Conservation (phyloP, 148 eudicot genomes). For the Cornus kousa region DNA sequence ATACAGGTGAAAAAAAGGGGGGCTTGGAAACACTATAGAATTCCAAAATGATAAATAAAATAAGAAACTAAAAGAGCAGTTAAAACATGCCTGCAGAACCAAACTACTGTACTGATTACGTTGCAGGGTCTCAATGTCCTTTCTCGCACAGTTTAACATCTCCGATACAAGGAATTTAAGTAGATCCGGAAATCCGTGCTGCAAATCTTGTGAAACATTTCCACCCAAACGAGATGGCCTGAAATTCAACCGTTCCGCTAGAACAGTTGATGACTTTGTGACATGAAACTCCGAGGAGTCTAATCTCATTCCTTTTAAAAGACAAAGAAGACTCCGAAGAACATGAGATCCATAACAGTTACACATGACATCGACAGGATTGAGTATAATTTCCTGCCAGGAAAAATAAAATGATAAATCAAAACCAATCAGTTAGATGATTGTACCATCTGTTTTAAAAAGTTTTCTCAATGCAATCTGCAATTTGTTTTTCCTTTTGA, state of each 20-base stretch:
- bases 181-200: constrained; percentile 67
- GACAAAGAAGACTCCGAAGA: constrained; percentile 82
- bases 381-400: constrained; percentile 59
- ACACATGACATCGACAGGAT: constrained; percentile 72
- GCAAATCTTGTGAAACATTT: constrained; percentile 32
- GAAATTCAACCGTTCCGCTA: constrained; percentile 71
- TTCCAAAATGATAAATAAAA: background rate
- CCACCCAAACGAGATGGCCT: constrained; percentile 28
- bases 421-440: background rate
- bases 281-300: constrained; percentile 64
- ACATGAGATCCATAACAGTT: constrained; percentile 95
- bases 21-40: background rate
- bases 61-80: constrained; percentile 10
- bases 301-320: constrained; percentile 81
- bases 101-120: constrained; percentile 75
- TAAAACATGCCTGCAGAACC: constrained; percentile 80
- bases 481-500: background rate
- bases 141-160: constrained; percentile 50
- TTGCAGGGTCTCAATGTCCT: constrained; percentile 58
- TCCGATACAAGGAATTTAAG: constrained; percentile 64
- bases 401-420: constrained; percentile 7
- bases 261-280: constrained; percentile 52
- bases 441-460: background rate
- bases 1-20: background rate
- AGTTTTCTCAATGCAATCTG: background rate